Conservation (phyloP, 306 rosid species). For the Benincasa hispida region DNA sequence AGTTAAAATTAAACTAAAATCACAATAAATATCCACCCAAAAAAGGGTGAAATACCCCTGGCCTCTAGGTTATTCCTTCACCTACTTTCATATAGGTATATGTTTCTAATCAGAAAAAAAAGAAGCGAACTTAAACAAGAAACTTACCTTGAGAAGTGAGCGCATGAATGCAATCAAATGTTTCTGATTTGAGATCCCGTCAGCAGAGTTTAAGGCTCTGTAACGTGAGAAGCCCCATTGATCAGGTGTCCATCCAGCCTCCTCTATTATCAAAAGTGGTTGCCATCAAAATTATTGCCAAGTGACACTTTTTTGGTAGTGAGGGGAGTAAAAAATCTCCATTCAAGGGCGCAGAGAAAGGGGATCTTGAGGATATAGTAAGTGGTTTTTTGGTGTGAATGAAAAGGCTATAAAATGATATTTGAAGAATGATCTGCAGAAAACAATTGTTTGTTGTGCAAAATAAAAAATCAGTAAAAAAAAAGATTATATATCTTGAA, state of each 20-base stretch:
- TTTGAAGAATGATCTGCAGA: not conserved
- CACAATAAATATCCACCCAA: not conserved
- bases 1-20: not conserved
- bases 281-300: not conserved
- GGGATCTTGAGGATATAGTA: not conserved
- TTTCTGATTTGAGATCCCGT: slow-evolving; percentile 48
- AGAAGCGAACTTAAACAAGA: not conserved
- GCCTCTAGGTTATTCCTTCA: not conserved
- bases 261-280: slow-evolving; percentile 45
- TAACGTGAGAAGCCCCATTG: slow-evolving; percentile 85
- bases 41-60: not conserved
- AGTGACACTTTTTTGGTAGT: not conserved
- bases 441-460: not conserved
- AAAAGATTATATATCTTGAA: not conserved
- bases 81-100: not conserved
- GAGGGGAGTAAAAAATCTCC: not conserved
- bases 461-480: not conserved
- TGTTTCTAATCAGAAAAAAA: not conserved
- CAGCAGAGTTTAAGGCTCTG: slow-evolving; percentile 40
- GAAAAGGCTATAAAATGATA: not conserved
- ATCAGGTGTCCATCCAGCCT: slow-evolving; percentile 95
- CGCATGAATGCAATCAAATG: slow-evolving; percentile 71
- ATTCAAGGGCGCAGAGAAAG: not conserved
- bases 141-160: slow-evolving; percentile 66
- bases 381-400: not conserved